Conservation (phyloP, 768 basidiomycete genomes). For the Mycena filopes region DNA sequence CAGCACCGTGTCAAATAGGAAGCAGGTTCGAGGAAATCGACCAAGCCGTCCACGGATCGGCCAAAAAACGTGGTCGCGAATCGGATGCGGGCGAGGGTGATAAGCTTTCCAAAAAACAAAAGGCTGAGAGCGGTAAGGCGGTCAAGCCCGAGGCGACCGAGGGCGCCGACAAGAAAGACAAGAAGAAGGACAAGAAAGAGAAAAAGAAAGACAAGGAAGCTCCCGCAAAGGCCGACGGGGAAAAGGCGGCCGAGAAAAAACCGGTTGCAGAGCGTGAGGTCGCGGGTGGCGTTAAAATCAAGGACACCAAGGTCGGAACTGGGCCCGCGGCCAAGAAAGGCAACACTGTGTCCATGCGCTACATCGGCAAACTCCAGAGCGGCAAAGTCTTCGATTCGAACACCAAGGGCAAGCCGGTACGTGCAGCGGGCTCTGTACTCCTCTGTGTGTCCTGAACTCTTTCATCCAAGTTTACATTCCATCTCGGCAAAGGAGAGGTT, state of each 20-base stretch:
- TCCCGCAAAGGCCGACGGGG: constrained; percentile 57
- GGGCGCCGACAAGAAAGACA: constrained; percentile 50
- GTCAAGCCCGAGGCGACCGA: constrained; percentile 32
- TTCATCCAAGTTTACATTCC: constrained; percentile 72
- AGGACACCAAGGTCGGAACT: constrained; percentile 81
- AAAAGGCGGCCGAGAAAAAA: constrained; percentile 35
- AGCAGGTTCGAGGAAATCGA: constrained; percentile 83
- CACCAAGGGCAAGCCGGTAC: constrained; percentile 85
- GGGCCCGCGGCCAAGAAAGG: constrained; percentile 92
- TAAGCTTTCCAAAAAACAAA: constrained; percentile 33
- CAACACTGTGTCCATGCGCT: constrained; percentile 85
- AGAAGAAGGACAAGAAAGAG: constrained; percentile 73
- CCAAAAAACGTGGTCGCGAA: constrained; percentile 77
- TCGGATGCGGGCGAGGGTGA: constrained; percentile 54
- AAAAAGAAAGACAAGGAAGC: constrained; percentile 78
- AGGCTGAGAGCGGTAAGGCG: constrained; percentile 34
- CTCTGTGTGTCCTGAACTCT: constrained; percentile 1
- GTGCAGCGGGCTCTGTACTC: constrained; percentile 39
- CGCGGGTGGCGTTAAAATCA: constrained; percentile 77
- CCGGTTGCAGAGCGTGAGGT: constrained; percentile 56
- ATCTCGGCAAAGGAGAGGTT: constrained; percentile 87
- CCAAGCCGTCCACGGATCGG: constrained; percentile 50
- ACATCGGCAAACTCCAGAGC: constrained; percentile 88
- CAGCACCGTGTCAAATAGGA: neutral
- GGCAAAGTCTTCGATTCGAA: constrained; percentile 86